phyloP scores from a whole-genome alignment of 257 asterid genomes.

The Petrea volubilis region DNA sequence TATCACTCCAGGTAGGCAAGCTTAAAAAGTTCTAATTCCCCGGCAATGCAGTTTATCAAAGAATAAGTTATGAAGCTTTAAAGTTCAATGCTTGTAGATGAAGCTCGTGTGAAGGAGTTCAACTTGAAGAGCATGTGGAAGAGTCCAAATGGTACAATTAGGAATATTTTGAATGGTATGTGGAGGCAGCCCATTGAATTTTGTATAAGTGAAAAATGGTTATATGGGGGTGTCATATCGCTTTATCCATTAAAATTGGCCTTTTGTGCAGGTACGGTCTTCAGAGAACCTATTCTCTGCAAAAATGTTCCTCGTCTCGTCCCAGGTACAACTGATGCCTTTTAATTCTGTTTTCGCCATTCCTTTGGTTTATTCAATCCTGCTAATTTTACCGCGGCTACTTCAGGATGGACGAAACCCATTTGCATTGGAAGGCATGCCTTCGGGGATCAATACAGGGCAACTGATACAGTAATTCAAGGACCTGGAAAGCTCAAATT shows the following conservation, averaged over 20 bases:
- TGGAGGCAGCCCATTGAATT: not conserved
- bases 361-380: not conserved
- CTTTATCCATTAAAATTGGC: slow-evolving; percentile 6
- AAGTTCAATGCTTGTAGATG: slow-evolving; percentile 50
- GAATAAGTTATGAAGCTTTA: slow-evolving; percentile 1
- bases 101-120: slow-evolving; percentile 86
- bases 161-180: slow-evolving; percentile 94
- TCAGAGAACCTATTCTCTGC: slow-evolving; percentile 96
- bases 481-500: slow-evolving; percentile 95
- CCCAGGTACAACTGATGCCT: slow-evolving; percentile 53
- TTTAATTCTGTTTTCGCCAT: slow-evolving; percentile 1
- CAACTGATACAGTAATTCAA: slow-evolving; percentile 89
- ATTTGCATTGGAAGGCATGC: slow-evolving; percentile 99
- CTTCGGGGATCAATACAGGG: slow-evolving; percentile 95
- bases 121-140: slow-evolving; percentile 89
- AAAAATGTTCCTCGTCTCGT: slow-evolving; percentile 92
- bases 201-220: not conserved
- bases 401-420: slow-evolving; percentile 93
- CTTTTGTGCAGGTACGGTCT: slow-evolving; percentile 75
- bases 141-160: slow-evolving; percentile 98
- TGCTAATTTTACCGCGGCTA: slow-evolving; percentile 16
- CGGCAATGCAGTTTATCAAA: not conserved
- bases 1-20: slow-evolving; percentile 84
- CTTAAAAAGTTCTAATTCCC: slow-evolving; percentile 8
- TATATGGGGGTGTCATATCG: not conserved